Evolutionary conservation across 2,329 filamentous ascomycete species (phyloP).

Genomic region (Penicillium digitatum): DNA sequence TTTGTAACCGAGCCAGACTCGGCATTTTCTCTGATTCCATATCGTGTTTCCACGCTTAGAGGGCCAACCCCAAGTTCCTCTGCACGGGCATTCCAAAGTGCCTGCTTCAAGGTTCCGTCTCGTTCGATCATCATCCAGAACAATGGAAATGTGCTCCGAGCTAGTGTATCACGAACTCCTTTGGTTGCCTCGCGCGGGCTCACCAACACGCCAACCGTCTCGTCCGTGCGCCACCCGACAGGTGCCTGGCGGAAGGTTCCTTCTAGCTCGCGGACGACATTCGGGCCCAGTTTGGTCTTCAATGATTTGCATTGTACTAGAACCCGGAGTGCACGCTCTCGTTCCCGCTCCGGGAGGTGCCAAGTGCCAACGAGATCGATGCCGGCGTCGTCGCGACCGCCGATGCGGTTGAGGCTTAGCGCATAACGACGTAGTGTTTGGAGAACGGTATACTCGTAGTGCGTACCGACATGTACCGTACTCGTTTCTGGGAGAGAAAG

Average conservation of each 20-base stretch:
- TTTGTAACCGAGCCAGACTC: slow-evolving; percentile 19
- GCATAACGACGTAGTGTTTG: slow-evolving; percentile 37
- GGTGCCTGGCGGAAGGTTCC: slow-evolving; percentile 74
- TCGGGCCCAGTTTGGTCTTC: slow-evolving; percentile 42
- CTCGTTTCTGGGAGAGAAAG: slow-evolving; percentile 35
- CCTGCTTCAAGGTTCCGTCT: slow-evolving; percentile 39
- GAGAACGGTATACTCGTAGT: slow-evolving; percentile 47
- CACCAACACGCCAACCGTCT: slow-evolving; percentile 68
- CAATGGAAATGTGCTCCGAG: slow-evolving; percentile 65
- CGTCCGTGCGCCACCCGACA: slow-evolving; percentile 62
- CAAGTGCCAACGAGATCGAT: slow-evolving; percentile 48
- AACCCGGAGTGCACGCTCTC: slow-evolving; percentile 36
- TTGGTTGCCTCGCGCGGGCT: slow-evolving; percentile 67
- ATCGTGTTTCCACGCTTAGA: slow-evolving; percentile 39
- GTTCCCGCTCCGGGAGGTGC: slow-evolving; percentile 38
- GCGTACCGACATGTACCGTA: slow-evolving; percentile 44
- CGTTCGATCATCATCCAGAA: slow-evolving; percentile 53
- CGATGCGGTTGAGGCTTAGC: slow-evolving; percentile 43
- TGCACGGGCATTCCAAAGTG: slow-evolving; percentile 45
- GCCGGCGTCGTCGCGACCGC: slow-evolving; percentile 45
- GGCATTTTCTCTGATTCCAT: slow-evolving; percentile 19
- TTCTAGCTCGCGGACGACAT: slow-evolving; percentile 46
- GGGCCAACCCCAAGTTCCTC: slow-evolving; percentile 38
- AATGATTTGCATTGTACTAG: slow-evolving; percentile 48
- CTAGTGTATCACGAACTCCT: slow-evolving; percentile 70